Evolutionary conservation across 1,139 yeast genomes (phyloP).

Genomic region (Geotrichum carabidarum): DNA sequence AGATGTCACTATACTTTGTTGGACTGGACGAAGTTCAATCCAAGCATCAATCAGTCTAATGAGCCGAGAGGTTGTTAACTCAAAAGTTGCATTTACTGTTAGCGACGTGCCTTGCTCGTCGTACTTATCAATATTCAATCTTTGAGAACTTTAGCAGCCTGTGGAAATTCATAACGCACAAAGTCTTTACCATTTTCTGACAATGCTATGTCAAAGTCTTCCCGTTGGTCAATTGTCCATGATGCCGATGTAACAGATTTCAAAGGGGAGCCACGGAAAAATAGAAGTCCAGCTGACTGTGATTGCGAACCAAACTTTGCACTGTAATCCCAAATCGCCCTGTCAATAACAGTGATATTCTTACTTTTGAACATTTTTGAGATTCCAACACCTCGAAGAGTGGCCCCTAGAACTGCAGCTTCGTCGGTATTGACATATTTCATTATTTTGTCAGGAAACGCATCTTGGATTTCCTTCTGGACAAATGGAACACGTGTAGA

Average conservation of each 20-base stretch:
- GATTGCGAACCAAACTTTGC: constrained; percentile 28
- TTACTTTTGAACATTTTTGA: constrained; percentile 59
- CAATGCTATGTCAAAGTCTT: constrained; percentile 42
- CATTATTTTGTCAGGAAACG: constrained; percentile 46
- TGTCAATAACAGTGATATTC: constrained; percentile 58
- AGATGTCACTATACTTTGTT: constrained; percentile 5
- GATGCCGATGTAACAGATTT: constrained; percentile 22
- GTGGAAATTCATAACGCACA: constrained; percentile 36
- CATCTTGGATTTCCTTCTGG: constrained; percentile 51
- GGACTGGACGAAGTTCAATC: constrained; percentile 22
- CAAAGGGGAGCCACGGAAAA: constrained; percentile 33
- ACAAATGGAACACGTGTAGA: constrained; percentile 87
- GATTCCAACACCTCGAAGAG: constrained; percentile 68
- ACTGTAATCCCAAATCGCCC: constrained; percentile 40
- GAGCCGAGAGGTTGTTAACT: constrained; percentile 27
- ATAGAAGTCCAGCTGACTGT: constrained; percentile 23
- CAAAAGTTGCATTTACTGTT: constrained; percentile 21
- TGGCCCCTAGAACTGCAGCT: constrained; percentile 85
- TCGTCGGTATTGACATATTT: constrained; percentile 95
- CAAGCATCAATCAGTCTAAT: constrained; percentile 28
- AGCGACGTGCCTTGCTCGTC: constrained; percentile 20
- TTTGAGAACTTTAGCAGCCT: constrained; percentile 2
- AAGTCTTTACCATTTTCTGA: constrained; percentile 53
- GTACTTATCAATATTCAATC: constrained; percentile 26
- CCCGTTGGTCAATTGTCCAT: constrained; percentile 6